Evolutionary conservation across 2,329 filamentous ascomycete genomes (phyloP), one percentile per base, ranked within the genome.

Genomic region (Monilinia fructigena): DNA sequence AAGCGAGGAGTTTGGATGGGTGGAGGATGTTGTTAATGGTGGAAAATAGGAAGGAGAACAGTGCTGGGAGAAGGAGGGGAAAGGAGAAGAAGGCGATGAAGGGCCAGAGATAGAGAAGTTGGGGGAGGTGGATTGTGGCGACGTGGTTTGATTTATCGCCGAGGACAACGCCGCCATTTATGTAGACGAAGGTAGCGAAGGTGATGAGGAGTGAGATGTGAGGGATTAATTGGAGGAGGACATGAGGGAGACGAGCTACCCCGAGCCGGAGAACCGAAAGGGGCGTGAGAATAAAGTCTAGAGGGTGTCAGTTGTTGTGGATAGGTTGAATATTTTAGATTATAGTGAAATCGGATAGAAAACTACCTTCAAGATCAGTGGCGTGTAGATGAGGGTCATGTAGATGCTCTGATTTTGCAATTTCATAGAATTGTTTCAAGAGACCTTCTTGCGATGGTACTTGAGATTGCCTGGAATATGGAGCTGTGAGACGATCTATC

Each of bases 31-130:
- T 67, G 40, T 79, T 42, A 20, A 59, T 59, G 20, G 20, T 18
- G 4, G 28, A 35, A 5, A 12, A 73, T 20, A 84, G 73, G 6
- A 89, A 62, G 2, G 82, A 80, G 28, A 76, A 28, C 4, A 76
- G 69, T 4, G 78, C 78, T 0, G 87, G 85, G 0, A 90, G 70
- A 4, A 94, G 79, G 0, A 97, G 81, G 0, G 95, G 94, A 59
- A 88, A 86, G 0, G 93, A 97, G 80, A 97, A 98, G 79, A 98
- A 96, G 47, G 86, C 80, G 67, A 96, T 88, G 69, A 96, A 90
- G 0, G 93, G 89, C 90, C 93, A 97, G 71, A 98, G 89, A 75
- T 99, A 99, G 23, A 98, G 88, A 85, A 99, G 91, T 78, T 99
- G 95, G 0, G 94, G 85, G 6, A 95, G 79, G 75, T 99, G 94